phyloP scores from a whole-genome alignment of 2,329 filamentous ascomycete genomes.

The Verticillium nubilum region DNA sequence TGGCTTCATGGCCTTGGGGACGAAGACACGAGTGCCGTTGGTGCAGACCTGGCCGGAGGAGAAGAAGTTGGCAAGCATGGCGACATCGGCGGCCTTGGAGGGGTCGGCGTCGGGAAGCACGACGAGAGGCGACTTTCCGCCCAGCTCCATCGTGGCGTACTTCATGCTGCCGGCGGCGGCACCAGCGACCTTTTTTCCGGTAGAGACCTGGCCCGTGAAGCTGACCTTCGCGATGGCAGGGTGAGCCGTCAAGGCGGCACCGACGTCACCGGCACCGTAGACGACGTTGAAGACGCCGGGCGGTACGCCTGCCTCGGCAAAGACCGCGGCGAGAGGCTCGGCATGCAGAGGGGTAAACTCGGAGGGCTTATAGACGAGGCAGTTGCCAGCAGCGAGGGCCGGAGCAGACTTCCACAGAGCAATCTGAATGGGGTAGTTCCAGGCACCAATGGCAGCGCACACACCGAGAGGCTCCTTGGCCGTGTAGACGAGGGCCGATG shows the following conservation, averaged over 20 bases:
- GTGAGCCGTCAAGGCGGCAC: slow-evolving; percentile 69
- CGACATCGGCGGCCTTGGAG: slow-evolving; percentile 77
- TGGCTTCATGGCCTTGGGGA: slow-evolving; percentile 59
- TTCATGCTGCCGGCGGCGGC: slow-evolving; percentile 76
- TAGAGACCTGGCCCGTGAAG: slow-evolving; percentile 83
- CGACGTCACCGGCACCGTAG: slow-evolving; percentile 73
- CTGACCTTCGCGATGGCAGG: slow-evolving; percentile 75
- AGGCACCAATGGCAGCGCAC: slow-evolving; percentile 81
- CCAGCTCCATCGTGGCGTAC: slow-evolving; percentile 87
- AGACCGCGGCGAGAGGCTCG: slow-evolving; percentile 68
- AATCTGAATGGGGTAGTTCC: slow-evolving; percentile 91
- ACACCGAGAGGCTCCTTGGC: slow-evolving; percentile 78
- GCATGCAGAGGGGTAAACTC: slow-evolving; percentile 84
- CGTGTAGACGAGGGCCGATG: slow-evolving; percentile 77
- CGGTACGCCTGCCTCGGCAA: slow-evolving; percentile 72
- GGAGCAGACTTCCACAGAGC: slow-evolving; percentile 86
- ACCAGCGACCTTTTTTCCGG: slow-evolving; percentile 74
- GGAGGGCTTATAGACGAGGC: slow-evolving; percentile 87
- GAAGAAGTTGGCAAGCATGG: slow-evolving; percentile 94
- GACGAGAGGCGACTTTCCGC: slow-evolving; percentile 78
- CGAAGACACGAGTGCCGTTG: slow-evolving; percentile 84
- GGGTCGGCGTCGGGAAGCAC: slow-evolving; percentile 76
- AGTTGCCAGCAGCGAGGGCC: slow-evolving; percentile 80
- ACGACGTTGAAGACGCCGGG: slow-evolving; percentile 83
- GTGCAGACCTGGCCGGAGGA: slow-evolving; percentile 89